Percentiles rank a stretch among this genome's conserved stretches.
Evolutionary conservation across 805 yeast genomes (phyloP).

Genomic region (Yamadazyma insecticola): DNA sequence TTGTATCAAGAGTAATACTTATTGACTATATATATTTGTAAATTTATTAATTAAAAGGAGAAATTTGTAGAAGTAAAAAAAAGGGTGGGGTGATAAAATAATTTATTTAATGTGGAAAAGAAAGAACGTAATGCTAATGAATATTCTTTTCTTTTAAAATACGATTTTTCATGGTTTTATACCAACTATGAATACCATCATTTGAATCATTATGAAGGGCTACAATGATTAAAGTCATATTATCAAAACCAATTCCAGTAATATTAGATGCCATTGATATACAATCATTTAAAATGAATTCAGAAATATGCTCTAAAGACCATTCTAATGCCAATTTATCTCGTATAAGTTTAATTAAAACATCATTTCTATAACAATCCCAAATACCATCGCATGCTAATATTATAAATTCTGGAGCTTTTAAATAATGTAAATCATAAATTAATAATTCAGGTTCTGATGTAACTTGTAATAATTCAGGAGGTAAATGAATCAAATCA

Average conservation of each 20-base stretch:
- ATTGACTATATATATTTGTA: too few relatives aligned
- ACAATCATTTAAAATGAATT: conserved; percentile 59
- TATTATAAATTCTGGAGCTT: conserved; percentile 33
- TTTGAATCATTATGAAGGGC: conserved; percentile 47
- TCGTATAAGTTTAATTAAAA: conserved; percentile 50
- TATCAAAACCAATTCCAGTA: conserved; percentile 79
- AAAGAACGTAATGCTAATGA: not conserved
- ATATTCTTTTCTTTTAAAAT: conserved; percentile 18
- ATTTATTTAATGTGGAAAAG: not conserved
- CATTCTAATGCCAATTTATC: conserved; percentile 55
- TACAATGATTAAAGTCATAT: conserved; percentile 71
- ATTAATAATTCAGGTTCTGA: conserved; percentile 41
- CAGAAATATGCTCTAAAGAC: conserved; percentile 54
- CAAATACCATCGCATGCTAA: conserved; percentile 45
- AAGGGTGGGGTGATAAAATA: not conserved
- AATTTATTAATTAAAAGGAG: too few relatives aligned
- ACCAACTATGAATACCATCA: conserved; percentile 53
- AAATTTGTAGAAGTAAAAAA: not conserved
- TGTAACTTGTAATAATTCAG: conserved; percentile 39
- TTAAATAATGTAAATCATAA: conserved; percentile 23
- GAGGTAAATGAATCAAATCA: conserved; percentile 33
- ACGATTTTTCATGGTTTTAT: conserved; percentile 44
- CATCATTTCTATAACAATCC: conserved; percentile 51
- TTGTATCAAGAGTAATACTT: too few relatives aligned
- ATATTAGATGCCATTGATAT: conserved; percentile 65